These are phyloP conservation scores for Chlorella vulgaris DNA, from an alignment of 139 green algal genomes.

Conservation along the genomic window DNA sequence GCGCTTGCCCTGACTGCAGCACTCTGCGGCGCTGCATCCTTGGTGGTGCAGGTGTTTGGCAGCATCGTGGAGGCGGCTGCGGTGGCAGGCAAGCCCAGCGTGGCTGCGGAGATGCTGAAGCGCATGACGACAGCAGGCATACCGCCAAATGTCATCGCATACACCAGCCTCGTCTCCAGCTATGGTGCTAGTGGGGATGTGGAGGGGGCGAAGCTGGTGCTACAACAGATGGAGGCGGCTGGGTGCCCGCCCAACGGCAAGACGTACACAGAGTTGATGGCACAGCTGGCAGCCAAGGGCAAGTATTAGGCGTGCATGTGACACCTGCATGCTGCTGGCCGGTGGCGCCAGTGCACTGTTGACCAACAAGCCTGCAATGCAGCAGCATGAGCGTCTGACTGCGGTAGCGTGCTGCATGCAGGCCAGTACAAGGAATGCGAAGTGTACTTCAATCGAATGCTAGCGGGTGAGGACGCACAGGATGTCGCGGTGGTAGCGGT, in stretches of 20 bases:
- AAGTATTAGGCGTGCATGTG: too few relatives aligned
- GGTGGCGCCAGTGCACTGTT: too few relatives aligned
- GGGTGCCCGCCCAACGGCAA: constrained; percentile 54
- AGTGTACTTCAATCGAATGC: constrained; percentile 6
- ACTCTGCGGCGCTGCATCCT: background rate
- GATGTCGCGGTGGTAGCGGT: too few relatives aligned
- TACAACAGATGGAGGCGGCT: constrained; percentile 21
- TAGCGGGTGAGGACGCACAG: constrained; percentile 6
- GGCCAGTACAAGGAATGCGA: constrained; percentile 15
- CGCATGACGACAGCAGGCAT: constrained; percentile 72
- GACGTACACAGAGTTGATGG: constrained; percentile 81
- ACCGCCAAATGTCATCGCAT: constrained; percentile 73
- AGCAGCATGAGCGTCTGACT: background rate
- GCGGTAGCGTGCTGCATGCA: background rate
- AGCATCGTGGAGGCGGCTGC: constrained; percentile 27
- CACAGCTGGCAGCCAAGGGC: constrained; percentile 49
- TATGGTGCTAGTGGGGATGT: constrained; percentile 39
- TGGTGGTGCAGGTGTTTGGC: constrained; percentile 5
- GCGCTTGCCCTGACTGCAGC: too few relatives aligned
- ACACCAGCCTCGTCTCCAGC: constrained; percentile 70
- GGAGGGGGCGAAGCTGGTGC: constrained; percentile 6
- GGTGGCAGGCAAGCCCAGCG: constrained; percentile 10
- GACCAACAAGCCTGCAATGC: background rate
- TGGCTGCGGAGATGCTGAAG: constrained; percentile 58
- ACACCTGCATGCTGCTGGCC: too few relatives aligned